These are phyloP conservation scores for Filosporella fistucella DNA, from an alignment of 495 filamentous ascomycete genomes.

Conservation along the genomic window DNA sequence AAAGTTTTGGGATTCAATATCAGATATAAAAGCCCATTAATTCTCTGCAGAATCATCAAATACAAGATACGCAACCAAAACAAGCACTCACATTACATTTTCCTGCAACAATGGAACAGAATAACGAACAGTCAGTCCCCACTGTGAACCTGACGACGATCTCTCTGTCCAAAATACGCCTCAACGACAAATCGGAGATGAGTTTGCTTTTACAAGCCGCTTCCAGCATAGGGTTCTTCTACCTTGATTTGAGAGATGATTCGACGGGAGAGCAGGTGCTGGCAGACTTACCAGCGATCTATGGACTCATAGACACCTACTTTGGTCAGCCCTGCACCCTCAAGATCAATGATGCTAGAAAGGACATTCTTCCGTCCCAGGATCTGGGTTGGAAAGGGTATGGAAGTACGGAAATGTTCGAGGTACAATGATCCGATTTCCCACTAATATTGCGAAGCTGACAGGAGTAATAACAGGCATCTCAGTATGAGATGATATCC, in stretches of 20 bases:
- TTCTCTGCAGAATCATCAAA: too few species aligned
- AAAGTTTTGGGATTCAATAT: too few species aligned
- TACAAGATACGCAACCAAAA: too few species aligned
- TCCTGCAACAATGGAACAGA: too few species aligned
- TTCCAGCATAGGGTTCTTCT: conserved; percentile 12
- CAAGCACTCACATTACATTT: too few species aligned
- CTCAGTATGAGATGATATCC: conserved; percentile 4
- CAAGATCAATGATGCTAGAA: conserved; percentile 10
- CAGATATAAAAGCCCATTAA: too few species aligned
- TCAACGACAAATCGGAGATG: conserved; percentile 9
- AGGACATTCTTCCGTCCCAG: conserved; percentile 12
- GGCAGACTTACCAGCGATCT: conserved; percentile 8
- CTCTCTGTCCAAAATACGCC: conserved; percentile 11
- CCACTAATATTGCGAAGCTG: too few species aligned
- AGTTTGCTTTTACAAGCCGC: conserved; percentile 7
- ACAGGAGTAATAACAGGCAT: too few species aligned
- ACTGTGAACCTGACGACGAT: conserved; percentile 14
- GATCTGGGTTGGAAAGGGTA: conserved; percentile 15
- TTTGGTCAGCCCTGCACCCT: conserved; percentile 9
- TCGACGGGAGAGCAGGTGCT: conserved; percentile 8
- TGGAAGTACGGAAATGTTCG: conserved; percentile 10
- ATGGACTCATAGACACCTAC: conserved; percentile 8
- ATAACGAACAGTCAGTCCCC: too few species aligned
- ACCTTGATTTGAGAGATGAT: conserved; percentile 10
- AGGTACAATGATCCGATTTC: too few species aligned